A percentile compares a stretch with the other conserved stretches of the same genome.
Conservation (phyloP, 2,329 filamentous ascomycete species). For the Hypocreales sp. region DNA sequence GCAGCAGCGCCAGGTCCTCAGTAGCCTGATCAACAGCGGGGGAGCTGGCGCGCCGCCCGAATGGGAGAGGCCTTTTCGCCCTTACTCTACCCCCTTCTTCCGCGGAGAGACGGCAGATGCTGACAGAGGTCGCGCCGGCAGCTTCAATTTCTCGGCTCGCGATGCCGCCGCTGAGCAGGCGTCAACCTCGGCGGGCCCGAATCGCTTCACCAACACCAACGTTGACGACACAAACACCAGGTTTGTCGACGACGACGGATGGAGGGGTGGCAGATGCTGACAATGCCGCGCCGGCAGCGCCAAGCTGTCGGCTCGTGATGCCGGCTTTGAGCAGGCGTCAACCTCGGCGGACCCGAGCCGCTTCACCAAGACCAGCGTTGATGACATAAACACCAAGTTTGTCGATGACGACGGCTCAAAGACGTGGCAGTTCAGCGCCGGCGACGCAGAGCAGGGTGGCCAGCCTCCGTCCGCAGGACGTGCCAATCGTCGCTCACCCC, state of each 20-base stretch:
- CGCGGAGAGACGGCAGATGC: too few relatives aligned
- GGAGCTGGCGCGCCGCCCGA: constrained; percentile 5
- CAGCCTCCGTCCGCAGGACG: constrained; percentile 22
- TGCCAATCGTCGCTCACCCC: constrained; percentile 22
- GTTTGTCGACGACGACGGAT: constrained; percentile 35
- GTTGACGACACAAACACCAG: constrained; percentile 47
- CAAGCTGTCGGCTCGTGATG: too few relatives aligned
- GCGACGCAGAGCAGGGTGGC: constrained; percentile 17
- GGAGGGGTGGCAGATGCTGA: too few relatives aligned
- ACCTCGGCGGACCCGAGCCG: constrained; percentile 15
- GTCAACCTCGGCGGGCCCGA: constrained; percentile 13
- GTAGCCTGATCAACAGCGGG: constrained; percentile 19
- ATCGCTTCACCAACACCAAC: constrained; percentile 31
- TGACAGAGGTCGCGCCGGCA: too few relatives aligned
- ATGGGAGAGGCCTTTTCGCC: constrained; percentile 4
- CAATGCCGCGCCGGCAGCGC: too few relatives aligned
- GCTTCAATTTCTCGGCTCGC: too few relatives aligned
- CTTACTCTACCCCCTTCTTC: neutral
- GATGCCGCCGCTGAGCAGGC: too few relatives aligned
- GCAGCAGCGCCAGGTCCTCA: constrained; percentile 21
- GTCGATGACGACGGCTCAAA: constrained; percentile 29
- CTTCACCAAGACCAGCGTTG: constrained; percentile 35
- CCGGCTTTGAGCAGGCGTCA: constrained; percentile 15
- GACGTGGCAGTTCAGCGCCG: constrained; percentile 37
- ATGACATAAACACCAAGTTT: constrained; percentile 49